Evolutionary conservation across 2,329 filamentous ascomycete genomes (phyloP), one percentile per base, ranked within the genome.

Genomic region (Gnomoniopsis smithogilvyi): DNA sequence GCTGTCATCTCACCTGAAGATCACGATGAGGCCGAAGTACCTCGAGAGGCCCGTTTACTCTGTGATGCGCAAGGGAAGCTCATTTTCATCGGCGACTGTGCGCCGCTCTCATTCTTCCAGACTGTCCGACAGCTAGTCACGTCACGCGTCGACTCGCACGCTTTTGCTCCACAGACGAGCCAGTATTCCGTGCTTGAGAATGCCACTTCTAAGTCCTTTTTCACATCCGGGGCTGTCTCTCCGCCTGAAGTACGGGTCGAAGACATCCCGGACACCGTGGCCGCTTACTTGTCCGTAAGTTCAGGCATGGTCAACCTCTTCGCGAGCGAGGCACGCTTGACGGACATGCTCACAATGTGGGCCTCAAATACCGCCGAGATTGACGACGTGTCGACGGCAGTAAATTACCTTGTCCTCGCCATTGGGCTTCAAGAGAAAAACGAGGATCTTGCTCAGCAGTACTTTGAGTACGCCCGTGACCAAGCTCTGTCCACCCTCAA

Each of bases 1-100:
- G 48, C 53, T 12, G 43, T 34, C 47, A 51, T 45, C 7, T 56
- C 61, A 22, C 36, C 50, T 19, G 62, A 65, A 19, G 62, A 70
- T 47, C 68, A 70, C 30, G 80, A 83, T 41, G 80, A 83, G 60
- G 80, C 80, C 0, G 80, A 83, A 22, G 81, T 83, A 3, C 81
- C 80, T 2, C 73, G 80, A 1, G 81, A 84, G 59, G 81, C 80
- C 2, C 72, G 80, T 2, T 69, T 83, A 6, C 69, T 83, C 0
- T 77, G 77, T 46, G 81, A 84, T 62, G 74, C 78, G 0, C 78
- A 81, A 58, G 81, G 81, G 1, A 82, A 82, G 64, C 67, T 82
- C 22, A 79, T 81, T 33, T 84, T 84, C 65, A 80, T 83, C 24
- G 81, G 81, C 6, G 81, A 84, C 65, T 83, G 80, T 63, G 81